A percentile compares a stretch with the other conserved stretches of the same genome.
phyloP scores from a whole-genome alignment of 2,329 filamentous ascomycete genomes.

The Pseudocercospora crystallina region DNA sequence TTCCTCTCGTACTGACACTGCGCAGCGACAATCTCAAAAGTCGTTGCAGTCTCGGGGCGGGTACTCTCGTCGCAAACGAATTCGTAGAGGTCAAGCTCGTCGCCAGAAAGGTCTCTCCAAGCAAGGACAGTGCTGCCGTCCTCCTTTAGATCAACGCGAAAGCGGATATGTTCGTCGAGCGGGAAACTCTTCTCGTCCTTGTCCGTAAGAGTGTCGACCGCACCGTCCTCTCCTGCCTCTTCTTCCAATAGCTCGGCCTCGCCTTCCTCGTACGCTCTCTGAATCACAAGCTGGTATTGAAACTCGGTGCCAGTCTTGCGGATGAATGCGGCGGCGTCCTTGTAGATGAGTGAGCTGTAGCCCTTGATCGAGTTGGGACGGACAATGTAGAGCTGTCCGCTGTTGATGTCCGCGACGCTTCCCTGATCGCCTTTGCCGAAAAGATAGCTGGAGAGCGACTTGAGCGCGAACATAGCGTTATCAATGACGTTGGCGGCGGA shows the following conservation, averaged over 20 bases:
- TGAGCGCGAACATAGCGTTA: conserved; percentile 35
- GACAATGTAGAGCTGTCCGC: conserved; percentile 96
- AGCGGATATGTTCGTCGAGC: conserved; percentile 86
- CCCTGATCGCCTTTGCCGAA: conserved; percentile 89
- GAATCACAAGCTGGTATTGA: conserved; percentile 95
- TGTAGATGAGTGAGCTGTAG: conserved; percentile 96
- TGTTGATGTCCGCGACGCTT: conserved; percentile 87
- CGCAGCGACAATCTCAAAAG: conserved; percentile 78
- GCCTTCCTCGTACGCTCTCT: conserved; percentile 95
- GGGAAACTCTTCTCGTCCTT: conserved; percentile 97
- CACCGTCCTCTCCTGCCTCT: conserved; percentile 74
- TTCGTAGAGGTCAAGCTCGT: conserved; percentile 93
- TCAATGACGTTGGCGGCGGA: background rate
- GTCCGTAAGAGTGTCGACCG: conserved; percentile 69
- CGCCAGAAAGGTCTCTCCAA: conserved; percentile 92
- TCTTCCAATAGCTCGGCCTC: conserved; percentile 89
- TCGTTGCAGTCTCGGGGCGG: conserved; percentile 67
- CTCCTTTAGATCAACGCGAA: conserved; percentile 79
- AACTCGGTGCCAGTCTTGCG: conserved; percentile 91
- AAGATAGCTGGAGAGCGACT: conserved; percentile 66
- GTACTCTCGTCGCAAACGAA: conserved; percentile 86
- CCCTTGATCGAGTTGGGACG: conserved; percentile 93
- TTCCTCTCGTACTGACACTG: conserved; percentile 99
- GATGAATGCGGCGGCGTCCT: conserved; percentile 89
- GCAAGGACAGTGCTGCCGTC: conserved; percentile 83